Conservation (phyloP, 306 rosid species). For the Trifolium subterraneum region DNA sequence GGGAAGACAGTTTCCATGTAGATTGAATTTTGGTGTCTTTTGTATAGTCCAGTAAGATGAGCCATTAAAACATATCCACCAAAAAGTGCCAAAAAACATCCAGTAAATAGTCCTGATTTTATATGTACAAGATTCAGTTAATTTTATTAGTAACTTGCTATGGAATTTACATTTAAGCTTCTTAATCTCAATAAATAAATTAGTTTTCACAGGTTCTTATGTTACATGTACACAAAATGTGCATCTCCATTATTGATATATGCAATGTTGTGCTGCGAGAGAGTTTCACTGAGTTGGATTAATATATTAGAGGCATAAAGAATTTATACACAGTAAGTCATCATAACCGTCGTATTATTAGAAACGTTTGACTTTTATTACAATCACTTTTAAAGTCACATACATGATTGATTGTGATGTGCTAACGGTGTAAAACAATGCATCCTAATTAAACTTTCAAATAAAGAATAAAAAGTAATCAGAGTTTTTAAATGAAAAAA, state of each 20-base stretch:
- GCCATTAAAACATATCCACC: constrained; percentile 88
- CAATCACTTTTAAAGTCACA: not conserved
- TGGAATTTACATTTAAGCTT: not conserved
- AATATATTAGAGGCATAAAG: no score
- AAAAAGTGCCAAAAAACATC: constrained; percentile 78
- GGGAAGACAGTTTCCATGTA: constrained; percentile 98
- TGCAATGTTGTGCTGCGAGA: no score
- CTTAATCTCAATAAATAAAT: no score
- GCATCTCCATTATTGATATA: no score
- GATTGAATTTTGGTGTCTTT: constrained; percentile 57
- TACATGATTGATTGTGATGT: not conserved
- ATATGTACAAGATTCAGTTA: constrained; percentile 29
- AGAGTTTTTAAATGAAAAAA: not conserved
- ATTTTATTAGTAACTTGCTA: not conserved
- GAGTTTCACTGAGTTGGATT: no score
- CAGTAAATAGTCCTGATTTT: constrained; percentile 79
- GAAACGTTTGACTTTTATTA: no score
- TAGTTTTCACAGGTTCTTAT: not conserved
- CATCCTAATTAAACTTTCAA: not conserved
- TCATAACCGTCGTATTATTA: no score
- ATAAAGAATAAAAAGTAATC: not conserved
- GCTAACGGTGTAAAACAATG: not conserved
- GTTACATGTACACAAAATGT: no score
- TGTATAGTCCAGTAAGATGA: constrained; percentile 74
- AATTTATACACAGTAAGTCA: no score